Base-by-base conservation (phyloP, 2,329 filamentous ascomycete species). In the Plenodomus lindquistii region DNA sequence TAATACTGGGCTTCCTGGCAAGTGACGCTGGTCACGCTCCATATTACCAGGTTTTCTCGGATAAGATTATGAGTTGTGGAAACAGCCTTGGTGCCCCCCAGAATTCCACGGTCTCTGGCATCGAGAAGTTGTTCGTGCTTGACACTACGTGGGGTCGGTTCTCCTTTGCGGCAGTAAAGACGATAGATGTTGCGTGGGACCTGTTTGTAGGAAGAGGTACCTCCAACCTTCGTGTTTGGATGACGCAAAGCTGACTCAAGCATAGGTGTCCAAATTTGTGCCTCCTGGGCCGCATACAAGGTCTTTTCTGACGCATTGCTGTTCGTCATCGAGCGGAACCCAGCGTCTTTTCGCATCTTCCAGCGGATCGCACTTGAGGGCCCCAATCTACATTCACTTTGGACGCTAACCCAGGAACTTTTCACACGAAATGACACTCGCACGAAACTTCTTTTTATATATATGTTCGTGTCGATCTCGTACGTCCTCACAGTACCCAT, bases 171-270 rank as follows among this genome's bases (percentile, higher is more conserved):
- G 56, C 59, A 9, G 72, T 59, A 13, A 73, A 74, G 41, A 51
- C 63, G 2, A 65, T 74, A n/a, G 70, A 73, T 42, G 60, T 70
- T 6, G 42, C 50, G 1, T 74, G 70, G 70, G 71, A 73, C 44
- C 50, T 73, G 9, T 21, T 63, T 2, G 40, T 73, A 11, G 70
- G 67, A 2, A 57, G 69, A 8, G 69, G 70, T 6, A 31, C 10
- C 6, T 31, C 11, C 15, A 4, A 15, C 11, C 6, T 8, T 31
- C 11, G 11, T 4, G 27, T 31, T 4, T 31, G 27, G 4, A 7
- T 15, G 9, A n/a, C 15, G 15, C 11, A 8, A 13, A 31, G 6
- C 27, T 31, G 27, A 31, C 27, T 15, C 6, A 31, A 8, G 15
- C 11, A 15, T 15, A 31, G 27, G 27, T 15, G 60, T 57, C 2